Evolutionary conservation across 495 filamentous ascomycete genomes (phyloP).

Genomic region (Aspergillus asperescens): DNA sequence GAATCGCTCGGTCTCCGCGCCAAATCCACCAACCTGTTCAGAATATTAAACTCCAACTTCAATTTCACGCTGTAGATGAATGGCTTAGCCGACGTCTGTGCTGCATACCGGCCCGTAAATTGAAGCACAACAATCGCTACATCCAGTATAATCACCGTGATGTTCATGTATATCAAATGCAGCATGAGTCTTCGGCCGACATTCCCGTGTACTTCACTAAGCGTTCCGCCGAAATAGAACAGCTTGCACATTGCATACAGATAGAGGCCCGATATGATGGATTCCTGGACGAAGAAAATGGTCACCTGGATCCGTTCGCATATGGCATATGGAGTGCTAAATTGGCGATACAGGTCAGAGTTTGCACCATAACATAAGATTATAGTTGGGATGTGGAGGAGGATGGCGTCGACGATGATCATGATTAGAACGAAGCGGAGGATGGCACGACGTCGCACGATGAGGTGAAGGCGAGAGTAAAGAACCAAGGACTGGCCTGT

Average conservation of each 20-base stretch:
- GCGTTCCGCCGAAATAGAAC: too few species aligned
- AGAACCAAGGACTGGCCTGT: conserved; percentile 27
- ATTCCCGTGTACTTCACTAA: too few species aligned
- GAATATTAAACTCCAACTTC: conserved; percentile 49
- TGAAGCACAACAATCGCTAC: conserved; percentile 41
- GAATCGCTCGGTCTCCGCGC: too few species aligned
- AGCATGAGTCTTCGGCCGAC: too few species aligned
- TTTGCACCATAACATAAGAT: conserved; percentile 28
- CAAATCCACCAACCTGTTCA: conserved; percentile 44
- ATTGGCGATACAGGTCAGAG: not conserved
- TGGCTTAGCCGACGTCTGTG: conserved; percentile 48
- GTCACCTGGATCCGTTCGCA: conserved; percentile 48
- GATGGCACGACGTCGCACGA: conserved; percentile 41
- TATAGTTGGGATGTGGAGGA: conserved; percentile 47
- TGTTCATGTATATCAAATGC: too few species aligned
- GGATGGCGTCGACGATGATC: conserved; percentile 50
- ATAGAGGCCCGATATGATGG: conserved; percentile 52
- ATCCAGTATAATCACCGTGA: conserved; percentile 50
- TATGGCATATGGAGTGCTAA: not conserved
- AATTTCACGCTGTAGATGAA: conserved; percentile 51
- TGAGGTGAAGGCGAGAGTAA: conserved; percentile 57
- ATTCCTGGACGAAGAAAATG: conserved; percentile 51
- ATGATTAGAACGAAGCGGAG: conserved; percentile 49
- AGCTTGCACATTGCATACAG: conserved; percentile 46
- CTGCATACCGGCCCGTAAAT: conserved; percentile 41